phyloP scores from a whole-genome alignment of 2,329 filamentous ascomycete genomes.

The Teratosphaeria pseudoeucalypti region DNA sequence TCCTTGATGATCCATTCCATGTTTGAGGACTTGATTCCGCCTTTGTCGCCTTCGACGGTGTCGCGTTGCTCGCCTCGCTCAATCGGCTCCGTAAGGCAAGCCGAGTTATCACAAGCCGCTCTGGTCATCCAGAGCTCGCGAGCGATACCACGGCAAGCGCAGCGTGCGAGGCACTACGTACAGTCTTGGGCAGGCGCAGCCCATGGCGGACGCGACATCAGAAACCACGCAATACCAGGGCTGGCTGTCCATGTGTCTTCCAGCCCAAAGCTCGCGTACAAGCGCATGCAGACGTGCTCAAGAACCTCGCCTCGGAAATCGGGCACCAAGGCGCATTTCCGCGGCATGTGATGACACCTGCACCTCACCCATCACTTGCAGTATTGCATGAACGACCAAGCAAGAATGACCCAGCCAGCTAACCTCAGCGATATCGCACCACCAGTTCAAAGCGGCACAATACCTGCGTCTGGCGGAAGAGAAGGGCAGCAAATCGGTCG shows the following conservation, averaged over 20 bases:
- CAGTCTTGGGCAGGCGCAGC: neutral
- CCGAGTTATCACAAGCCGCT: neutral
- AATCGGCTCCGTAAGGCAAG: neutral
- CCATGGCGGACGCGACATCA: neutral
- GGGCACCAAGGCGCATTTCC: neutral
- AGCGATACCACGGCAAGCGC: neutral
- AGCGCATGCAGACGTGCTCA: neutral
- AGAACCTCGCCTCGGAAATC: neutral
- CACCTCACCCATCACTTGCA: neutral
- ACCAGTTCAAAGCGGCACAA: conserved; percentile 71
- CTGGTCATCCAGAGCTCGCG: neutral
- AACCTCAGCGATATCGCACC: conserved; percentile 10
- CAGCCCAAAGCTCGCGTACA: neutral
- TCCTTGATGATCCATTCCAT: neutral
- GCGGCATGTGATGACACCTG: neutral
- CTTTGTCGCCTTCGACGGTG: neutral
- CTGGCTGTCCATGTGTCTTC: neutral
- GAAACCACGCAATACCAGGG: neutral
- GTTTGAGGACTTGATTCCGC: neutral
- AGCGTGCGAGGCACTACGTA: neutral
- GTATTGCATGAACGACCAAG: neutral
- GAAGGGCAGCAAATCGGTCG: conserved; percentile 78
- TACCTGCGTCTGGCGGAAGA: conserved; percentile 88
- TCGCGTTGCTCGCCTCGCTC: neutral
- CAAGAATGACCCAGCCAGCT: neutral